phyloP scores from a whole-genome alignment of 2,329 filamentous ascomycete species.

The Stagonosporopsis rhizophila region DNA sequence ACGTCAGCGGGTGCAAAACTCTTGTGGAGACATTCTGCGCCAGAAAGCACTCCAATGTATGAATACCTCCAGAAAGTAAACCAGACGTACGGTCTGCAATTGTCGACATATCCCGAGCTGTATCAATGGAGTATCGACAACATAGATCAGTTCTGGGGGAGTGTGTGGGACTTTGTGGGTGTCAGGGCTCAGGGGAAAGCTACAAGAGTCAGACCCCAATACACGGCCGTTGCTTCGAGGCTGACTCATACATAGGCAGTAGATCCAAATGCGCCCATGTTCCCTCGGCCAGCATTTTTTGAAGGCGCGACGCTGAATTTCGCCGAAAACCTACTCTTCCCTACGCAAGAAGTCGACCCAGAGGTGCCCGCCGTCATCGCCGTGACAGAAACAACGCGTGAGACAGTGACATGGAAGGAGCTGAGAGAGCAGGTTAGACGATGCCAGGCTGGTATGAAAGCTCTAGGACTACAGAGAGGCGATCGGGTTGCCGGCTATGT shows the following conservation, averaged over 20 bases:
- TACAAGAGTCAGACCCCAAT: slow-evolving; percentile 59
- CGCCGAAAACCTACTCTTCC: slow-evolving; percentile 91
- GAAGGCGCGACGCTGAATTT: slow-evolving; percentile 82
- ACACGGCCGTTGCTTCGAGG: neutral
- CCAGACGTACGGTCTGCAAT: slow-evolving; percentile 66
- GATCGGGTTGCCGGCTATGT: slow-evolving; percentile 76
- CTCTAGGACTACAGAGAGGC: slow-evolving; percentile 67
- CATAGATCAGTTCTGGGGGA: slow-evolving; percentile 79
- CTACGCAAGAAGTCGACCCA: slow-evolving; percentile 65
- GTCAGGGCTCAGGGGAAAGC: slow-evolving; percentile 72
- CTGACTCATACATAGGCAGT: slow-evolving; percentile 65
- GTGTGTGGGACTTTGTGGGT: slow-evolving; percentile 83
- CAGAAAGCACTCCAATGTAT: slow-evolving; percentile 73
- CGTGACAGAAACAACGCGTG: slow-evolving; percentile 74
- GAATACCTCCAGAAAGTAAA: slow-evolving; percentile 75
- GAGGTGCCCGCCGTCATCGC: slow-evolving; percentile 76
- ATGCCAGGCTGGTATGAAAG: slow-evolving; percentile 74
- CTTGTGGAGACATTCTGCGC: slow-evolving; percentile 75
- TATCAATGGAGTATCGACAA: slow-evolving; percentile 85
- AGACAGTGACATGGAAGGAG: slow-evolving; percentile 77
- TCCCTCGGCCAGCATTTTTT: slow-evolving; percentile 88
- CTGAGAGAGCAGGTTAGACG: slow-evolving; percentile 78
- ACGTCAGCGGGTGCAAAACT: slow-evolving; percentile 27
- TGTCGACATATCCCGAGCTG: slow-evolving; percentile 75
- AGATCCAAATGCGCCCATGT: slow-evolving; percentile 72